A percentile compares a stretch with the other conserved stretches of the same genome.
These are phyloP conservation scores for Schizophyllum amplum DNA, from an alignment of 1,284 basidiomycete genomes.

Conservation along the genomic window DNA sequence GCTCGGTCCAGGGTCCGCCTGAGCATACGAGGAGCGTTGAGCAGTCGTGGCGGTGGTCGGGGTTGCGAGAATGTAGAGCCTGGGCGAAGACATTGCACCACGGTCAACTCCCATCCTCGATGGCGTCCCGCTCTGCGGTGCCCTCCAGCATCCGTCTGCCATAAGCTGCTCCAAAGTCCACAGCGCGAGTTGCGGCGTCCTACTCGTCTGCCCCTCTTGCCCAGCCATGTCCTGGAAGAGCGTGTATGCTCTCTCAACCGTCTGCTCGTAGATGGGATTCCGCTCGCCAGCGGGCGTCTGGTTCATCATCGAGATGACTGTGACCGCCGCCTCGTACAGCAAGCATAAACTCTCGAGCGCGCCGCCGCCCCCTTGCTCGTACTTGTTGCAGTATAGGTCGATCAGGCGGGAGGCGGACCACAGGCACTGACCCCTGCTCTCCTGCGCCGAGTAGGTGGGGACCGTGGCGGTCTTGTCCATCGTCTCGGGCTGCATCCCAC, in stretches of 20 bases:
- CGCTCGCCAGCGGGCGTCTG: constrained; percentile 23
- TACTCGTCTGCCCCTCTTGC: constrained; percentile 23
- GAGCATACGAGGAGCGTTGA: too few relatives aligned
- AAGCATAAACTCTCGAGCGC: constrained; percentile 25
- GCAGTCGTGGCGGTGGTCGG: too few relatives aligned
- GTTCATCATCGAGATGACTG: constrained; percentile 26
- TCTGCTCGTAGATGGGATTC: constrained; percentile 19
- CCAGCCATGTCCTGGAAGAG: constrained; percentile 22
- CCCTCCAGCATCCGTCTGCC: neutral
- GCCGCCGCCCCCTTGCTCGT: constrained; percentile 11
- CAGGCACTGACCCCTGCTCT: constrained; percentile 22
- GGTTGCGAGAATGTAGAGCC: neutral
- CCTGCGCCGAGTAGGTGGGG: constrained; percentile 7
- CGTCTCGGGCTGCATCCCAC: constrained; percentile 2
- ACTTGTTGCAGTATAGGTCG: constrained; percentile 26
- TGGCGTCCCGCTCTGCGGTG: neutral
- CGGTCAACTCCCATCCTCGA: too few relatives aligned
- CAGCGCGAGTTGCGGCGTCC: constrained; percentile 19
- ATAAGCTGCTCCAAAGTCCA: constrained; percentile 24
- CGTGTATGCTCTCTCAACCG: constrained; percentile 23
- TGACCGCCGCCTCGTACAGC: constrained; percentile 31
- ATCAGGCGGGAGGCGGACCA: constrained; percentile 26
- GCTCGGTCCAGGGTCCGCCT: too few relatives aligned
- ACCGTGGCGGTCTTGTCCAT: neutral
- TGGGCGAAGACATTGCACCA: neutral